Evolutionary conservation across 768 basidiomycete genomes (phyloP), one percentile per base, ranked within the genome.

Genomic region (Hygrophorus pudorinus): DNA sequence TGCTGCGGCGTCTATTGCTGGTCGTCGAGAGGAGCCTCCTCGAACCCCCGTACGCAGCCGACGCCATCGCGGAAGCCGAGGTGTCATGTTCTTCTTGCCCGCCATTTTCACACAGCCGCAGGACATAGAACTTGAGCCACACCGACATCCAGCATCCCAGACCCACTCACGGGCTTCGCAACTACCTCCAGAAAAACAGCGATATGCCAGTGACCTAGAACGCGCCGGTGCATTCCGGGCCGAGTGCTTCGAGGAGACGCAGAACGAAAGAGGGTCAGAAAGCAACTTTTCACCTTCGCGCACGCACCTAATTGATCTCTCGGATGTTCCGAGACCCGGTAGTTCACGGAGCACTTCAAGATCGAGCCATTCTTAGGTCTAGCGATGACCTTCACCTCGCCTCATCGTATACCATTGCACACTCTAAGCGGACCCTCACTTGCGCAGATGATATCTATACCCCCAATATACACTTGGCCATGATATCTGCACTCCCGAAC

Each of bases 41-140:
- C 68, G 75, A 21, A 70, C 73, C 1, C 71, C 76, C 33, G 55
- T 71, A 36, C 72, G 74, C 38, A 60, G 66, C 37, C 62, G 75
- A 45, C 66, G 74, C 45, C 65, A 67, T 45, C 59, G 65, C 12
- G 54, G 57, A 45, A 72, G 72, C 38, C 72, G 78, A 32, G 79
- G 82, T 28, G 75, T 85, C 32, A 62, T 88, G 39, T 88, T 85
- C 64, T 87, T 88, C 70, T 71, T 90, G 40, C 87, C 87, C 16
- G 83, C 85, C 28, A 79, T 86, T 53, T 83, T 88, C 58, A 71
- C 82, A 3, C 67, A 76, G 45, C 49, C 65, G 4, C 64, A 63
- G 35, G 70, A 73, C 45, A 63, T 75, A 38, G 73, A 74, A 51
- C 58, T 73, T 10, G 20, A 43, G 47, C 21, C 56, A 50, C 32